Evolutionary conservation across 768 basidiomycete genomes (phyloP).

Genomic region (Sutorius australiensis): DNA sequence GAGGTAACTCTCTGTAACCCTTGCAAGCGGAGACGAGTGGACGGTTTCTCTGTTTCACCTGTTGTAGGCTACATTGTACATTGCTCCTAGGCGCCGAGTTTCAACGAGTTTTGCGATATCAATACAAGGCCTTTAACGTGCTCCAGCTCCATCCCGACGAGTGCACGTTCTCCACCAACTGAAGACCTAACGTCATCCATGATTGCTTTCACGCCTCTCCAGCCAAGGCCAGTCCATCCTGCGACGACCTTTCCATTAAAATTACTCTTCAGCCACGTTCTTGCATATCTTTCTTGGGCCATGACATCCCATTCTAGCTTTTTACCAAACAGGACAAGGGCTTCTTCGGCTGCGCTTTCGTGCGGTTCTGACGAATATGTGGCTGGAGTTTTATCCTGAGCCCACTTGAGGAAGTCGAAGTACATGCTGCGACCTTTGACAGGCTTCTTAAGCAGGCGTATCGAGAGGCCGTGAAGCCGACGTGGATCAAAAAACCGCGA

Average conservation of each 20-base stretch:
- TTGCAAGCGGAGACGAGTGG: not conserved
- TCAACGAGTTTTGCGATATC: constrained; percentile 28
- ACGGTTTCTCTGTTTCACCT: not conserved
- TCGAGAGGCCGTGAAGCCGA: constrained; percentile 30
- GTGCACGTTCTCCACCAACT: constrained; percentile 45
- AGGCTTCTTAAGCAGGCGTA: constrained; percentile 42
- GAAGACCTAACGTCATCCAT: constrained; percentile 48
- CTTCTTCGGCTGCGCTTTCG: constrained; percentile 37
- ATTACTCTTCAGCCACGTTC: constrained; percentile 36
- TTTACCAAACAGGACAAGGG: constrained; percentile 50
- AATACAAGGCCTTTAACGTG: constrained; percentile 41
- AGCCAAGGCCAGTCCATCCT: constrained; percentile 52
- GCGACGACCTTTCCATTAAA: constrained; percentile 51
- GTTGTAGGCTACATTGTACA: constrained; percentile 6
- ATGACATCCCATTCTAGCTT: constrained; percentile 44
- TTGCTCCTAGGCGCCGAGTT: constrained; percentile 12
- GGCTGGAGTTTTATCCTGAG: constrained; percentile 22
- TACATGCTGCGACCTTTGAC: constrained; percentile 53
- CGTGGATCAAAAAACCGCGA: constrained; percentile 51
- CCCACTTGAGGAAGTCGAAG: constrained; percentile 52
- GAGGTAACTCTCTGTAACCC: not conserved
- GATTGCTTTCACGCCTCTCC: constrained; percentile 45
- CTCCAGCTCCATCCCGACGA: constrained; percentile 38
- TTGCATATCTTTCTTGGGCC: constrained; percentile 24
- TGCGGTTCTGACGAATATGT: constrained; percentile 11